Evolutionary conservation across 257 asterid species (phyloP), one percentile per base, ranked within the genome.

Genomic region (Vinca minor): DNA sequence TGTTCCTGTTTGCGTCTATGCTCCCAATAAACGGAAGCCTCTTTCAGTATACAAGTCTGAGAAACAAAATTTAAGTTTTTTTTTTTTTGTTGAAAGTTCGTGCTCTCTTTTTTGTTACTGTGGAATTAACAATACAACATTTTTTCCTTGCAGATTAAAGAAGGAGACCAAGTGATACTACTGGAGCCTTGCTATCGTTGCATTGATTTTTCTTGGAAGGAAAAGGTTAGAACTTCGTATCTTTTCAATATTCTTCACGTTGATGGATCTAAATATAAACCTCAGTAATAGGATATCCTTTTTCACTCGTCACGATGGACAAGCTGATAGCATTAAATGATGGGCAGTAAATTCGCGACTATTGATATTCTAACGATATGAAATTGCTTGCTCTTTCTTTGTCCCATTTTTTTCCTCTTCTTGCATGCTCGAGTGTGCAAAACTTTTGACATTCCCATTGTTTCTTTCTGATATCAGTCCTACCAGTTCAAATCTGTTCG

Each of bases 401-500:
- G 7, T 3, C 56, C 13, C 6, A n/a, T n/a, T n/a, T n/a, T n/a
- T 26, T 44, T 31, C 41, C 21, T 26, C 28, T 41, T 38, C 20
- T 65, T 36, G 6, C 12, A 4, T 63, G 48, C 32, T 45, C n/a
- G 41, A 15, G 15, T 44, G 29, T 12, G 8, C 52, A 18, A 41
- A 36, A 18, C 36, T 12, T n/a, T 18, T 59, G 45, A 70, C 4
- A 18, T 48, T 57, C 41, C 55, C 58, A 8, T 53, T 67, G 20
- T 49, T 65, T 52, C 64, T 69, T 70, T 76, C 68, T 60, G 38
- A 34, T n/a, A 28, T 45, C 85, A 92, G 96, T 62, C n/a, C 31
- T 89, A 92, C 71, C 83, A 82, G 81, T 87, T 89, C 82, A 83
- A 82, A 71, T 85, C 96, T 18, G 86, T 89, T 39, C 94, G 98